Base-by-base conservation (phyloP, 257 asterid genomes). In the Solanum pennellii region DNA sequence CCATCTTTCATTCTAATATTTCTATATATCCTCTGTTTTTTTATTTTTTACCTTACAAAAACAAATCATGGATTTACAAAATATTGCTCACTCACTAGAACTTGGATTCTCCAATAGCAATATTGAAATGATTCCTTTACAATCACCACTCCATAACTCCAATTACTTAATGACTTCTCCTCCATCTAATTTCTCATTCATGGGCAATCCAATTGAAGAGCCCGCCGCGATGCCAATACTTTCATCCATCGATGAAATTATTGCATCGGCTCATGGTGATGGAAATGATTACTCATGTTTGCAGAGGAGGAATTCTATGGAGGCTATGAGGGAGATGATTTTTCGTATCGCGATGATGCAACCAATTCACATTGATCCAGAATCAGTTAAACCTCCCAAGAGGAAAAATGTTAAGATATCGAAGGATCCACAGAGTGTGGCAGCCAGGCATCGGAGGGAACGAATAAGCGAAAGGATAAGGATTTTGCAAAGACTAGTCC, bases 341-440 rank as follows among this genome's bases (percentile, higher is more conserved):
- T 92, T 91, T 42, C 88, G 94, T 23, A 89, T 90, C 25, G 94
- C 94, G 27, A 84, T 87, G 92, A 91, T 92, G 94, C 94, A 92
- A 87, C 94, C 94, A 31, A 37, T 92, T 72, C 90, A 92, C 84
- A 87, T 91, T 33, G 93, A 91, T 71, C 93, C 93, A 6, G 92
- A 89, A 35, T 45, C 91, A 15, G 89, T 90, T 76, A 91, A 89
- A 69, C 93, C 92, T 42, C 93, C 94, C 1, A 89, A 87, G 89
- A 87, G 94, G 76, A 92, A 89, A 91, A 92, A 92, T 83, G 93
- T 92, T 72, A 90, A 87, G 90, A 91, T 91, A 52, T 92, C 94
- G 14, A 92, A 87, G 83, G 94, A 92, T 69, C 94, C 94, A 13
- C 94, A 92, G 84, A 92, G 94, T 68, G 92, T 92, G 33, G 93